Evolutionary conservation across 768 basidiomycete genomes (phyloP).

Genomic region (Leccinum rimulosum): DNA sequence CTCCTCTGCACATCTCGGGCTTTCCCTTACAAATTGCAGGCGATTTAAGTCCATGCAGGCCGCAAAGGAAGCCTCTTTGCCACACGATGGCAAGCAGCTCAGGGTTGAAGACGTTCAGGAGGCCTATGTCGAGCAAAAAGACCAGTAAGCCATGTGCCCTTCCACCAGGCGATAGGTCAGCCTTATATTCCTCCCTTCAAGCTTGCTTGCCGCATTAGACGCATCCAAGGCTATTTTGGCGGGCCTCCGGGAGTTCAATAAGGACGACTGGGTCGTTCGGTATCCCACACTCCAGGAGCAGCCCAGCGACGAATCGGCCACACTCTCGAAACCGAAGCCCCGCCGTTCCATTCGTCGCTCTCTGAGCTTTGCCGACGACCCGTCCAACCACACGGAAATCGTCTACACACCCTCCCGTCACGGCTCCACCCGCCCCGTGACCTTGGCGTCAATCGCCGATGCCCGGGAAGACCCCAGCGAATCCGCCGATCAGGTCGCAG

Average conservation of each 20-base stretch:
- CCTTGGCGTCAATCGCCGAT: slow-evolving; percentile 53
- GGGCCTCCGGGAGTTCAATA: slow-evolving; percentile 78
- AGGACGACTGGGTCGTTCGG: slow-evolving; percentile 81
- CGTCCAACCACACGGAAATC: slow-evolving; percentile 63
- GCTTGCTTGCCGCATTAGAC: slow-evolving; percentile 72
- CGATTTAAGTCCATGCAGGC: slow-evolving; percentile 14
- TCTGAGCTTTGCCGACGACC: slow-evolving; percentile 85
- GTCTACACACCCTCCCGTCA: slow-evolving; percentile 49
- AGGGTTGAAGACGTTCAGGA: slow-evolving; percentile 74
- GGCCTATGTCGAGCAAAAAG: slow-evolving; percentile 70
- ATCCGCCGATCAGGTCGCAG: slow-evolving; percentile 14
- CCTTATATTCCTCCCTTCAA: slow-evolving; percentile 3
- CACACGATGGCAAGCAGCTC: slow-evolving; percentile 29
- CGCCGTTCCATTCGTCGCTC: slow-evolving; percentile 58
- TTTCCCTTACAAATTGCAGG: slow-evolving; percentile 4
- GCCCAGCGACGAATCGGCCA: slow-evolving; percentile 24
- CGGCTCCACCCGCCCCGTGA: slow-evolving; percentile 56
- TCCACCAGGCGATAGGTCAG: background rate
- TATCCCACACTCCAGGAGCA: slow-evolving; percentile 76
- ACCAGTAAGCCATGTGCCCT: slow-evolving; percentile 51
- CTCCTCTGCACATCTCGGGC: slow-evolving; percentile 1
- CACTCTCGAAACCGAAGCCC: slow-evolving; percentile 26
- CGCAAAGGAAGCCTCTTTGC: slow-evolving; percentile 13
- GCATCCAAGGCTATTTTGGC: slow-evolving; percentile 64
- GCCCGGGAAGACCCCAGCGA: slow-evolving; percentile 33